Base-by-base conservation (phyloP, 2,329 filamentous ascomycete species). In the Apiospora phragmitis region DNA sequence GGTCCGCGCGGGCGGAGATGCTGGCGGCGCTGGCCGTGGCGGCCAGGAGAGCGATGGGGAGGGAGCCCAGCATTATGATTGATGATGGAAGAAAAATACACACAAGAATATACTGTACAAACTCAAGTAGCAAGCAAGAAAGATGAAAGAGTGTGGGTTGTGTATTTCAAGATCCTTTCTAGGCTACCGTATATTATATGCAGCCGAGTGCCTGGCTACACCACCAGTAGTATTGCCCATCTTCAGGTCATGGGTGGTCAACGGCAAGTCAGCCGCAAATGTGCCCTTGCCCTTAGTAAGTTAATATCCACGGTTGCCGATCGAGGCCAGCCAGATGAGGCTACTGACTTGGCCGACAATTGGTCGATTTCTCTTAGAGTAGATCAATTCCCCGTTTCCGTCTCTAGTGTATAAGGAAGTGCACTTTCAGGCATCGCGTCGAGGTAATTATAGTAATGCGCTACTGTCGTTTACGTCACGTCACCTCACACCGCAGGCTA, bases 11-110 rank as follows among this genome's bases (percentile, higher is more conserved):
- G 32, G 55, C 55, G 32, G 55, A 62, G 21, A 62, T 62, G 55
- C 55, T 62, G 32, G 55, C 55, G 32, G 55, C 55, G 55, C 55
- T 62, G 32, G 55, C 55, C 32, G 55, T 62, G 32, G 55, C 55
- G 8, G 55, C 55, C 32, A 62, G 55, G 32, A 62, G n/a, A 32
- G 55, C 55, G 55, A 62, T n/a, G 32, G 55, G 55, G 8, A 62
- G 32, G 7, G 55, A n/a, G 21, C 32, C 55, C 4, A 62, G 3
- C 55, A 62, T 62, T 32, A 3, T 59, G 18, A 5, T 35, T 18
- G n/a, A 11, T 21, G 29, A 21, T 0, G 12, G 32, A 9, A 4
- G 35, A 11, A 18, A 21, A 24, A 11, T 47, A 21, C n/a, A n/a
- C n/a, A n/a, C 18, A n/a, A 11, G n/a, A 9, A 51, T 14, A 14